Evolutionary conservation across 306 rosid species (phyloP).

Genomic region (Calophaca sinica): DNA sequence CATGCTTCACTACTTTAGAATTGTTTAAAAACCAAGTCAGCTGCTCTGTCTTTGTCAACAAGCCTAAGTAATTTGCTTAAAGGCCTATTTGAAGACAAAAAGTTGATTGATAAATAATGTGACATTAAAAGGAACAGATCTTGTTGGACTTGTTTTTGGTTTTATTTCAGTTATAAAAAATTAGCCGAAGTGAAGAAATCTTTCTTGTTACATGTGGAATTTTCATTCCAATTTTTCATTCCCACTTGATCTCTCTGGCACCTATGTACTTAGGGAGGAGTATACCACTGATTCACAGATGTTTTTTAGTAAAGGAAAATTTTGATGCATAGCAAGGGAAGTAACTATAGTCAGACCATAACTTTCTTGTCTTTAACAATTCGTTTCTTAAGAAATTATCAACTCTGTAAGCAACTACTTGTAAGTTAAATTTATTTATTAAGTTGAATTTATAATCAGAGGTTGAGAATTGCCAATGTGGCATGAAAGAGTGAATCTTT

Average conservation of each 20-base stretch:
- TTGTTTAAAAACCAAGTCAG: slow-evolving; percentile 21
- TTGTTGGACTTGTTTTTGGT: slow-evolving; percentile 13
- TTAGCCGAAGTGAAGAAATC: slow-evolving; percentile 24
- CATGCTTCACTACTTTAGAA: slow-evolving; percentile 34
- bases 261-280: slow-evolving; percentile 14
- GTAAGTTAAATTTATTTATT: background rate
- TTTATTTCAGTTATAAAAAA: slow-evolving; percentile 16
- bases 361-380: background rate
- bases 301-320: background rate
- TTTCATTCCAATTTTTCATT: background rate
- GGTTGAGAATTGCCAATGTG: slow-evolving; percentile 32
- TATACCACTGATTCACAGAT: slow-evolving; percentile 4
- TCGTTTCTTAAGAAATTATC: background rate
- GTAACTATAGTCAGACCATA: slow-evolving; percentile 19
- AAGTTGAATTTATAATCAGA: slow-evolving; percentile 15
- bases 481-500: background rate
- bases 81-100: slow-evolving; percentile 27
- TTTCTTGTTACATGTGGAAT: background rate
- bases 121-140: background rate
- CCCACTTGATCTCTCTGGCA: background rate
- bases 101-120: background rate
- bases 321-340: slow-evolving; percentile 7
- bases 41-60: slow-evolving; percentile 12
- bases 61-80: slow-evolving; percentile 11
- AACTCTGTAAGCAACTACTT: slow-evolving; percentile 3